Evolutionary conservation across 306 rosid species (phyloP), one percentile per base, ranked within the genome.

Genomic region (Vigna hirtella): DNA sequence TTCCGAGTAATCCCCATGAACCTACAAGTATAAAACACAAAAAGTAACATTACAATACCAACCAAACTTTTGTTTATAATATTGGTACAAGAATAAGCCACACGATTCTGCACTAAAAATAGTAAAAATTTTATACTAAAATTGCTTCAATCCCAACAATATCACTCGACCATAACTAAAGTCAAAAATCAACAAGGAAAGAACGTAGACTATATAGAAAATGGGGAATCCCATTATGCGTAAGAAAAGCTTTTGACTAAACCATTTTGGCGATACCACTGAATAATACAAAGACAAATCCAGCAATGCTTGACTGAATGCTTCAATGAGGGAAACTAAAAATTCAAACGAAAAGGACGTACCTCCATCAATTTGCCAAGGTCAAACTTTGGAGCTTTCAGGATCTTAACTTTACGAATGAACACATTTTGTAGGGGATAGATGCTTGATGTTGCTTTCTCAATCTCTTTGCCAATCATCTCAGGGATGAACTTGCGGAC

Each of bases 321-420:
- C 42, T 36, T 40, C 45, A 40, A 40, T 40, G 2, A 40, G 11
- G 45, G 3, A 1, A 51, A 50, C 11, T 24, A 6, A 3, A 9
- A n/a, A 15, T 16, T 6, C 0, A 6, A 53, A 9, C 3, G 18
- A 11, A 49, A 14, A 34, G 1, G n/a, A 5, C 34, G 67, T 83
- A 88, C 99, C 96, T 95, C 99, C 99, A 95, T 95, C 79, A 95
- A 70, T 84, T 91, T 94, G 32, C 95, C 94, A 42, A 94, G 97
- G 83, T 94, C 98, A 70, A 93, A 95, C 80, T 95, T 95, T 1
- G 99, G 99, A 40, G 99, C 97, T 70, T 95, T 95, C 87, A 95
- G 80, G 76, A 95, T 95, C 89, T 95, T 95, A 9, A 93, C 99
- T 83, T 95, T 95, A 2, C 98, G 75, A 42, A 95, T 95, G 79